Percentiles rank a stretch among this genome's conserved stretches.
phyloP scores from a whole-genome alignment of 73 alveolate genomes.

The Paramecium caudatum region DNA sequence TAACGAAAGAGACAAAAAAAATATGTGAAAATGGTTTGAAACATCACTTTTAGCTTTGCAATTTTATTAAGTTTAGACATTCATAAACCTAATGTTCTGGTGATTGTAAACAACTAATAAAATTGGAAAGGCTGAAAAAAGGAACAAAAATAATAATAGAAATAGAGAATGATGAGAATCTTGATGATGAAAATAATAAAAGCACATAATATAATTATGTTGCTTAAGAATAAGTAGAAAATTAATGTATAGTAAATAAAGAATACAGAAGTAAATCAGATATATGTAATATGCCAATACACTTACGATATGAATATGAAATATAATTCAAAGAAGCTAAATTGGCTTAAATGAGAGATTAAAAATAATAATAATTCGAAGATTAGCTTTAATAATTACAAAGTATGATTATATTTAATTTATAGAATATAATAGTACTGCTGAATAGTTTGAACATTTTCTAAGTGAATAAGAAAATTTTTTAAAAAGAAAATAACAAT shows the following conservation, averaged over 20 bases:
- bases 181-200: neutral
- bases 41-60: neutral
- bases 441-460: constrained; percentile 49
- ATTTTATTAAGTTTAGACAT: neutral
- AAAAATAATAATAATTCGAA: neutral
- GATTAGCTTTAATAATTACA: neutral
- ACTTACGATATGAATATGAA: constrained; percentile 31
- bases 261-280: neutral
- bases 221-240: neutral
- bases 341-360: neutral
- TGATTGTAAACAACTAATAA: neutral
- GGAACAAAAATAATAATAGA: neutral
- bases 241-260: neutral
- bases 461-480: constrained; percentile 2
- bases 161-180: neutral
- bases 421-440: constrained; percentile 4
- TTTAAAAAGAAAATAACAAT: constrained; percentile 23
- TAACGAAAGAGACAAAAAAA: constrained; percentile 1
- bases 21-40: neutral
- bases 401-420: neutral
- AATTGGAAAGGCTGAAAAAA: neutral
- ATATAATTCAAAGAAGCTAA: neutral
- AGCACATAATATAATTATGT: neutral
- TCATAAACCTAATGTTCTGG: neutral
- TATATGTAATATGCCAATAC: neutral